Evolutionary conservation across 2,329 filamentous ascomycete genomes (phyloP), one percentile per base, ranked within the genome.

Genomic region (Fusarium udum): DNA sequence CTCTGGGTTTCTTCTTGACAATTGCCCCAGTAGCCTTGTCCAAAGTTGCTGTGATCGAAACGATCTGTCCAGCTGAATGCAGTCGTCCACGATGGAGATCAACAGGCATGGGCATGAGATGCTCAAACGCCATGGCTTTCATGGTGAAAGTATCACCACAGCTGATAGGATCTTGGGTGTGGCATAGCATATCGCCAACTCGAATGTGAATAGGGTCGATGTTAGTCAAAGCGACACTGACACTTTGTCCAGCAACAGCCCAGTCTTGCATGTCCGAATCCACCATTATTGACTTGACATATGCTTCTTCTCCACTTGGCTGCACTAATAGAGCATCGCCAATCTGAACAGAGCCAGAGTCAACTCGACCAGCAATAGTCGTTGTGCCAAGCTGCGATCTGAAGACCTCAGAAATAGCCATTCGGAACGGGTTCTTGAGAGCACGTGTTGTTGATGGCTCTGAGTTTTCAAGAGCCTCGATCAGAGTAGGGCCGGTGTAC

Each of bases 211-310:
- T 89, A 0, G 93, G 89, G 76, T 98, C 95, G 78, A 98, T 94
- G 74, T 95, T 92, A 14, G 90, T 87, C 55, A 99, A 87, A 74
- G 97, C 92, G n/a, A 99, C 84, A 1, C 91, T 92, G 22, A 93
- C 90, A 67, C 96, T 97, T 79, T 98, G 94, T 3, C 95, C 95
- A 2, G 95, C 95, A 20, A 98, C 95, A 1, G 93, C 94, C 94
- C 95, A 99, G 67, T 97, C 95, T 18, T 88, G 89, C 2, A 89
- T 84, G 57, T 93, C 89, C 28, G 90, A 88, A 79, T 95, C 92
- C 15, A 95, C 88, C 80, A 96, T 92, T 53, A 99, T 86, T 7
- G 90, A 92, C 80, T 95, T 97, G 81, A 98, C 88, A 57, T 90
- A 91, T 3, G 94, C 95, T 42, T 89, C 92, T 79, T 98, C 93